Conservation (phyloP, 2,329 filamentous ascomycete species). For the Mollisia scopiformis region DNA sequence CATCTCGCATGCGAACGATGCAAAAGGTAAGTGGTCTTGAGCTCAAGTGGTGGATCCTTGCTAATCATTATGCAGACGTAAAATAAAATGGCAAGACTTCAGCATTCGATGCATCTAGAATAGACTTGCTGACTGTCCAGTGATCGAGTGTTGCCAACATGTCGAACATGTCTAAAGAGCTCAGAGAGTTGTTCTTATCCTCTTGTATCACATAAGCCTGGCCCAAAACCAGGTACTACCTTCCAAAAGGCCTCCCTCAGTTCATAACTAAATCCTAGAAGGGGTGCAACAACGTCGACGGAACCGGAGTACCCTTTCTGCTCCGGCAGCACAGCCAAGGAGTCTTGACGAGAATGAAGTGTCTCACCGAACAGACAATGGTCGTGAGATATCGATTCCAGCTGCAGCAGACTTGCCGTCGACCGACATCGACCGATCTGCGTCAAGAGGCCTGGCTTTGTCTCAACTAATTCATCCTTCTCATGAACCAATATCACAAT, state of each 20-base stretch:
- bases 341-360: neutral
- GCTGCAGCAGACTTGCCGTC: neutral
- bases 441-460: conserved; percentile 4
- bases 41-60: neutral
- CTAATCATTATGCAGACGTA: neutral
- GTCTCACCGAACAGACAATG: neutral
- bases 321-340: neutral
- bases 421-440: neutral
- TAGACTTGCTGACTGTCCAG: neutral
- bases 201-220: conserved; percentile 7
- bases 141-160: conserved; percentile 5
- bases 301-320: neutral
- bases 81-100: neutral
- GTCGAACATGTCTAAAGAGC: conserved; percentile 3
- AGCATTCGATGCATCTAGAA: neutral
- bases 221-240: conserved; percentile 7
- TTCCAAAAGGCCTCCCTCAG: neutral
- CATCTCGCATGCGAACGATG: conserved; percentile 7
- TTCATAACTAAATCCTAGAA: neutral
- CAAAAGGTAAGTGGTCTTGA: neutral
- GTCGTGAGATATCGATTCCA: neutral
- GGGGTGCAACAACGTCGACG: neutral
- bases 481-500: conserved; percentile 1
- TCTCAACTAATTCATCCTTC: conserved; percentile 12
- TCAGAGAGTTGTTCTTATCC: conserved; percentile 6